Percentiles rank a stretch among this genome's conserved stretches.
Evolutionary conservation across 2,329 filamentous ascomycete genomes (phyloP).

Genomic region (Orbilia blumenaviensis): DNA sequence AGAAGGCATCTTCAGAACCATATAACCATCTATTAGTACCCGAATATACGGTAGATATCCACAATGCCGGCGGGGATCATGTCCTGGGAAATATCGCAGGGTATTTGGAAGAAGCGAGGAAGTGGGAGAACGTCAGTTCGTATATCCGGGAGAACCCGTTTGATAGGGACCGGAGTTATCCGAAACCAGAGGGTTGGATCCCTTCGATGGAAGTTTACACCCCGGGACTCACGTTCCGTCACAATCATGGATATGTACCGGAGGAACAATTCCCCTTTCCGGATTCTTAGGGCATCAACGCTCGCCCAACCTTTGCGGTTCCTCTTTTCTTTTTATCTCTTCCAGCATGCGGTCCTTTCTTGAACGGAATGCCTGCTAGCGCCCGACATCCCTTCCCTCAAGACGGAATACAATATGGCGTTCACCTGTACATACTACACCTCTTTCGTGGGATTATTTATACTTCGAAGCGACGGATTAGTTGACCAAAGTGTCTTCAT

Average conservation of each 20-base stretch:
- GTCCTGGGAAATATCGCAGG: conserved; percentile 66
- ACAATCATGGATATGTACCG: background rate
- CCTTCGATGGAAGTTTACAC: background rate
- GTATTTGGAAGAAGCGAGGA: conserved; percentile 66
- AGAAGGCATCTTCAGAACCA: conserved; percentile 85
- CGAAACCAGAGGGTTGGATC: conserved; percentile 13
- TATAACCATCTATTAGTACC: conserved; percentile 82
- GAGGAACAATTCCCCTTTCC: background rate
- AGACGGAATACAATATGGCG: no score
- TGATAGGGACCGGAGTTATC: conserved; percentile 1
- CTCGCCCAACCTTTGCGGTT: no score
- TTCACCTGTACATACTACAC: background rate
- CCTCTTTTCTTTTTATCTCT: no score
- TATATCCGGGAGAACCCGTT: conserved; percentile 52
- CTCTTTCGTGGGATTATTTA: background rate
- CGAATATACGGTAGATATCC: conserved; percentile 71
- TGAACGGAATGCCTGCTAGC: no score
- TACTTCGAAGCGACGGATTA: no score
- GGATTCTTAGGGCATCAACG: background rate
- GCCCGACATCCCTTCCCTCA: no score
- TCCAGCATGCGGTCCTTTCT: no score
- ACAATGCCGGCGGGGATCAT: conserved; percentile 61
- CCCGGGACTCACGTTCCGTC: background rate
- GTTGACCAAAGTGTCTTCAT: no score
- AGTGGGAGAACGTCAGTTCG: conserved; percentile 64